Conservation (phyloP, 106 monocot genomes). For the Acorus calamus region DNA sequence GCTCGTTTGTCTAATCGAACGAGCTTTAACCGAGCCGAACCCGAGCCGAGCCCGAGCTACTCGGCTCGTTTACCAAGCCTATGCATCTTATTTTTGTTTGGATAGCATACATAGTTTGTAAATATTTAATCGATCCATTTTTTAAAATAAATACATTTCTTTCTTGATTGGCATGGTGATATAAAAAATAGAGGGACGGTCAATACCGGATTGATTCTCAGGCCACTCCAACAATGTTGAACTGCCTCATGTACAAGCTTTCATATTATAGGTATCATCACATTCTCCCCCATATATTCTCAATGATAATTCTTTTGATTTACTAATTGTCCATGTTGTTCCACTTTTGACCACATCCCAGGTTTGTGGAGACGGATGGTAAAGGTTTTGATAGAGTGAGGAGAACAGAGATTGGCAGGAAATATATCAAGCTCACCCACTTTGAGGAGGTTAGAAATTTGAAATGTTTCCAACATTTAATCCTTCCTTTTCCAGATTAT, state of each 20-base stretch:
- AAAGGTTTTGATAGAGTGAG: conserved; percentile 95
- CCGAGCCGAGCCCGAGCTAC: no score
- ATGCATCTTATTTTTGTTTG: background rate
- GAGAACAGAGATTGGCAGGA: conserved; percentile 95
- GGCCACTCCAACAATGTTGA: conserved; percentile 94
- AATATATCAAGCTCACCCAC: conserved; percentile 92
- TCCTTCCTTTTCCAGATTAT: background rate
- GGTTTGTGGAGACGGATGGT: conserved; percentile 95
- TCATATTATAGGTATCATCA: conserved; percentile 79
- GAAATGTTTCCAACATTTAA: background rate
- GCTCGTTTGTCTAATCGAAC: no score
- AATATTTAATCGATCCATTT: background rate
- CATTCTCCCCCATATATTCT: background rate
- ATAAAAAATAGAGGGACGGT: conserved; percentile 67
- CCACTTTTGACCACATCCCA: conserved; percentile 3
- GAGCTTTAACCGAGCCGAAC: no score
- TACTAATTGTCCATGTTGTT: background rate
- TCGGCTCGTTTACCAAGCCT: no score
- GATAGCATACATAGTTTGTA: no score
- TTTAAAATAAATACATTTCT: background rate
- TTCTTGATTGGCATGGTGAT: background rate
- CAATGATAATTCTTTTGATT: no score
- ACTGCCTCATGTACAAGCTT: conserved; percentile 98
- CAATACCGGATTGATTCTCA: conserved; percentile 88
- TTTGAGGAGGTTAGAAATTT: conserved; percentile 74